A percentile compares a stretch with the other conserved stretches of the same genome.
These are phyloP conservation scores for Kernera saxatilis DNA, from an alignment of 345 rosid genomes.

Conservation along the genomic window DNA sequence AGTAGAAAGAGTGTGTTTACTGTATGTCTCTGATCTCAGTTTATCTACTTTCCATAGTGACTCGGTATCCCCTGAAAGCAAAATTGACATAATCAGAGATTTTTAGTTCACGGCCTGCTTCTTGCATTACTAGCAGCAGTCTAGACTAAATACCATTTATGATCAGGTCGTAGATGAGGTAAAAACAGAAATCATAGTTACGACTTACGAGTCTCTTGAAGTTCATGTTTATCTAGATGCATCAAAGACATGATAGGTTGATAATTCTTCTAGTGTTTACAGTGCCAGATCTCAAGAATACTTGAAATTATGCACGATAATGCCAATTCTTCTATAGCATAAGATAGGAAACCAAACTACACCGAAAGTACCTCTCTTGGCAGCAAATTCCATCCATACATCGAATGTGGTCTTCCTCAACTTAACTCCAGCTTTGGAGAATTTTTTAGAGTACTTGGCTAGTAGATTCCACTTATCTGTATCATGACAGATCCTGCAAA, in stretches of 20 bases:
- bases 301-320: too few species aligned
- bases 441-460: slow-evolving; percentile 51
- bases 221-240: not conserved
- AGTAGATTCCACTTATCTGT: slow-evolving; percentile 60
- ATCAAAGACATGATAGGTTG: not conserved
- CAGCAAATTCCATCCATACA: slow-evolving; percentile 78
- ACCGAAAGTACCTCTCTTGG: slow-evolving; percentile 61
- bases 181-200: not conserved
- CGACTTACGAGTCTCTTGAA: not conserved
- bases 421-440: slow-evolving; percentile 66
- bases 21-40: slow-evolving; percentile 61
- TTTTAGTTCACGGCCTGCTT: too few species aligned
- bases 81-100: not conserved
- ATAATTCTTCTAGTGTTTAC: not conserved
- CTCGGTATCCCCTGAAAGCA: slow-evolving; percentile 52
- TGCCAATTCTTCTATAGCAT: not conserved
- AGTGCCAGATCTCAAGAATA: not conserved
- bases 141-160: not conserved
- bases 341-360: not conserved
- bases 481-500: slow-evolving; percentile 65
- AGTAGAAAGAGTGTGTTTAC: slow-evolving; percentile 49
- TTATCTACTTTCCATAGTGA: slow-evolving; percentile 73
- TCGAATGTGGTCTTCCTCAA: slow-evolving; percentile 62
- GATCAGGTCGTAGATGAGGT: not conserved
- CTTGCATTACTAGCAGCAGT: not conserved